phyloP scores from a whole-genome alignment of 441 rosid genomes.

The Erodium trifolium region DNA sequence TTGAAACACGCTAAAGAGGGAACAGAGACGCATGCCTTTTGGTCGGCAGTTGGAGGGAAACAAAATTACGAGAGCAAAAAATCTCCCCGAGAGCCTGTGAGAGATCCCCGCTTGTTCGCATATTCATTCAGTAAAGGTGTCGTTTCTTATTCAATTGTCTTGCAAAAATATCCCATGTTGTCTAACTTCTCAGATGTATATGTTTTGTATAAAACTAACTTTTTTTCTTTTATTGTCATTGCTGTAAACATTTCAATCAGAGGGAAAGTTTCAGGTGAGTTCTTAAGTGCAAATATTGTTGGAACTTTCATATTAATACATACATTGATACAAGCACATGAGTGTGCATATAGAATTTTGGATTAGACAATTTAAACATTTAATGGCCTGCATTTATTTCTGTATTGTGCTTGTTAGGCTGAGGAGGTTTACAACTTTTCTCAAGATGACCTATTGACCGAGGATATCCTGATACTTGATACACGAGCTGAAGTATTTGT shows the following conservation, averaged over 20 bases:
- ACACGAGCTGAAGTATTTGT: slow-evolving; percentile 93
- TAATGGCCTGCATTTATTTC: slow-evolving; percentile 15
- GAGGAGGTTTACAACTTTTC: slow-evolving; percentile 83
- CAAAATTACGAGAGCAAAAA: slow-evolving; percentile 77
- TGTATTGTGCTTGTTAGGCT: slow-evolving; percentile 39
- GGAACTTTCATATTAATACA: slow-evolving; percentile 15
- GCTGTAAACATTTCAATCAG: slow-evolving; percentile 30
- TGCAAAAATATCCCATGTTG: too few species aligned
- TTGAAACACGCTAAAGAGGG: slow-evolving; percentile 96
- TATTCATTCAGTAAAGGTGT: slow-evolving; percentile 65
- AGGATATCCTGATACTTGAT: slow-evolving; percentile 84
- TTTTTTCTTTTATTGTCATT: slow-evolving; percentile 30
- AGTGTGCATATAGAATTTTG: background rate
- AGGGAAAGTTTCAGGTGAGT: slow-evolving; percentile 96
- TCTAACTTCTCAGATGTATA: too few species aligned
- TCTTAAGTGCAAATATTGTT: slow-evolving; percentile 18
- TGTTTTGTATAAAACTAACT: background rate
- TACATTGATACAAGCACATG: background rate
- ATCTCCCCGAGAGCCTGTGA: slow-evolving; percentile 45
- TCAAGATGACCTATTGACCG: slow-evolving; percentile 94
- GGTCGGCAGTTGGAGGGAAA: slow-evolving; percentile 96
- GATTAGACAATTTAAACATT: background rate
- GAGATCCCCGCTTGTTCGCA: slow-evolving; percentile 83
- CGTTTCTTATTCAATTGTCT: slow-evolving; percentile 15
- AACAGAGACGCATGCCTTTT: slow-evolving; percentile 90